Evolutionary conservation across 2,329 filamentous ascomycete species (phyloP).

Genomic region (Xylaria sp.): DNA sequence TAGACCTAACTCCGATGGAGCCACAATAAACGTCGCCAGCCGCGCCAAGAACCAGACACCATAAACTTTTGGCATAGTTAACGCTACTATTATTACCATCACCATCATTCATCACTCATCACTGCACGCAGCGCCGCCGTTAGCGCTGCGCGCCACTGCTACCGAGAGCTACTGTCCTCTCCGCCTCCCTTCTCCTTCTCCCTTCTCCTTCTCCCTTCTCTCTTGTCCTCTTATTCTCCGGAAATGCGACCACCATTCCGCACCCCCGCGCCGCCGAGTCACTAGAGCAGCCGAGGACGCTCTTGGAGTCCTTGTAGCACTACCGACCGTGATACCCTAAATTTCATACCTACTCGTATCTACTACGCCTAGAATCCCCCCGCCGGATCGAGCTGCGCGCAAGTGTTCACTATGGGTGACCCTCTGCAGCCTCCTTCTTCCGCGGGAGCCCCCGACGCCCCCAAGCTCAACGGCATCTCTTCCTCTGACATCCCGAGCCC

Average conservation of each 20-base stretch:
- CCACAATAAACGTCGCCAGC: background rate
- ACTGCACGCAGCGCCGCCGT: background rate
- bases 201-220: too few relatives aligned
- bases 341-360: background rate
- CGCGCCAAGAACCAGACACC: background rate
- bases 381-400: conserved; percentile 13
- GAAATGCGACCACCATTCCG: conserved; percentile 33
- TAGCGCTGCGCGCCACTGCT: background rate
- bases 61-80: background rate
- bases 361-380: background rate
- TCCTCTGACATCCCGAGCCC: conserved; percentile 31
- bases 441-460: conserved; percentile 33
- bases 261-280: conserved; percentile 30
- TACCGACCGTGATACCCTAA: background rate
- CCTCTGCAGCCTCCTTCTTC: conserved; percentile 23
- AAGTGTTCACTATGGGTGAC: conserved; percentile 25
- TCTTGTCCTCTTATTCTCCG: conserved; percentile 6
- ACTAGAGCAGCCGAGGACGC: conserved; percentile 16
- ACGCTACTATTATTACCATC: background rate
- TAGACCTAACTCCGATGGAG: conserved; percentile 17
- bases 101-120: background rate
- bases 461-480: conserved; percentile 31
- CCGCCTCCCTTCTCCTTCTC: too few relatives aligned
- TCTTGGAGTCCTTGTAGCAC: conserved; percentile 6
- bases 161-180: background rate